Evolutionary conservation across 2,329 filamentous ascomycete species (phyloP).

Genomic region (Fusarium coicis): DNA sequence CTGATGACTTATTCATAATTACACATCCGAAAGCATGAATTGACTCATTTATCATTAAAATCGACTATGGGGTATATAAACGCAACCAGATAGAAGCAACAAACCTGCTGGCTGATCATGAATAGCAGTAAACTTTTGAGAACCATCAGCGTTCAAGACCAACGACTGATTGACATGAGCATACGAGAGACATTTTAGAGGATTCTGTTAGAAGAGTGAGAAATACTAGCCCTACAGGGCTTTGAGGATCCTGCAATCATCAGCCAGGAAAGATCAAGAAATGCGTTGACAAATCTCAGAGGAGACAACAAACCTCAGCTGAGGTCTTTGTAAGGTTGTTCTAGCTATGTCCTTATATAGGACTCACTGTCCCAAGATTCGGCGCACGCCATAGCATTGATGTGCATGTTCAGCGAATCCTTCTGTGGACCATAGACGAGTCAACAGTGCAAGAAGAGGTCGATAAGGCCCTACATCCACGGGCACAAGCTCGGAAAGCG

Average conservation of each 20-base stretch:
- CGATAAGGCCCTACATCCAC: slow-evolving; percentile 32
- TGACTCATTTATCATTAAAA: not conserved
- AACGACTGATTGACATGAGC: not conserved
- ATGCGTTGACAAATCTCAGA: not conserved
- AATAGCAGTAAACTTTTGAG: not conserved
- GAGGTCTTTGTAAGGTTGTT: not conserved
- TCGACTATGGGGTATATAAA: slow-evolving; percentile 17
- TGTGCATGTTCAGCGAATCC: slow-evolving; percentile 38
- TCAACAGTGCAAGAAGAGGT: slow-evolving; percentile 33
- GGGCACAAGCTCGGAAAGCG: slow-evolving; percentile 31
- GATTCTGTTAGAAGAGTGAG: not conserved
- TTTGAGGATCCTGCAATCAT: slow-evolving; percentile 16
- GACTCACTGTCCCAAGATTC: slow-evolving; percentile 20
- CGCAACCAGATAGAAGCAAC: not conserved
- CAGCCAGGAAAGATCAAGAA: slow-evolving; percentile 6
- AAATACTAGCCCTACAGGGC: not conserved
- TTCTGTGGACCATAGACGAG: slow-evolving; percentile 32
- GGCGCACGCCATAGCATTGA: slow-evolving; percentile 39
- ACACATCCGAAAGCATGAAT: not conserved
- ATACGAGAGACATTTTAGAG: not conserved
- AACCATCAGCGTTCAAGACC: not conserved
- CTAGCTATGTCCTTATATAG: not conserved
- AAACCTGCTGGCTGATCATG: not conserved
- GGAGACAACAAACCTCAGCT: not conserved
- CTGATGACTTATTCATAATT: not conserved